phyloP scores from a whole-genome alignment of 805 yeast genomes.

The Lachancea kluyveri region DNA sequence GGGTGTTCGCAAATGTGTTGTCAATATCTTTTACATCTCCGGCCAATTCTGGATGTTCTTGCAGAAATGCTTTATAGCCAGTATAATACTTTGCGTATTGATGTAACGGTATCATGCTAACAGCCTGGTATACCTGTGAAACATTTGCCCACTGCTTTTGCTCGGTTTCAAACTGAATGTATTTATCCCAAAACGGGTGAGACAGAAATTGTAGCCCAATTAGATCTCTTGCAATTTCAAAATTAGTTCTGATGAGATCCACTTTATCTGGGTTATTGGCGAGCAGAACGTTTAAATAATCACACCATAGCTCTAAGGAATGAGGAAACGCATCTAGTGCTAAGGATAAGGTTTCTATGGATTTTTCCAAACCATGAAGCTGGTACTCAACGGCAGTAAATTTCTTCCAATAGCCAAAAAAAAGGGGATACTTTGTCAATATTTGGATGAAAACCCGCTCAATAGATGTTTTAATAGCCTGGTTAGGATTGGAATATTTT shows the following conservation, averaged over 20 bases:
- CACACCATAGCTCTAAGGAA: slow-evolving; percentile 64
- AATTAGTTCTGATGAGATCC: slow-evolving; percentile 35
- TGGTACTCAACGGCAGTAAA: slow-evolving; percentile 51
- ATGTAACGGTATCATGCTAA: slow-evolving; percentile 65
- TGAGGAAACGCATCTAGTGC: slow-evolving; percentile 47
- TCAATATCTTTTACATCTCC: slow-evolving; percentile 40
- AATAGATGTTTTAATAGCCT: slow-evolving; percentile 24
- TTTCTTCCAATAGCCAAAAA: slow-evolving; percentile 59
- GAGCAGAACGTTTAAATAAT: slow-evolving; percentile 49
- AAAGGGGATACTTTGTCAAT: slow-evolving; percentile 50
- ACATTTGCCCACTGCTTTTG: slow-evolving; percentile 34
- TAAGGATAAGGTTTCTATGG: slow-evolving; percentile 38
- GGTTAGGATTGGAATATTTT: slow-evolving; percentile 32
- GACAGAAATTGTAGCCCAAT: slow-evolving; percentile 72
- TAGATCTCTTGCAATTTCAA: slow-evolving; percentile 40
- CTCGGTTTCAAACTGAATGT: slow-evolving; percentile 53
- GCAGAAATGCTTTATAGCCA: slow-evolving; percentile 34
- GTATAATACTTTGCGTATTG: slow-evolving; percentile 77
- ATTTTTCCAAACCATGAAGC: slow-evolving; percentile 46
- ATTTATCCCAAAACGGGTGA: slow-evolving; percentile 79
- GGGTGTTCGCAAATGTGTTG: slow-evolving; percentile 40
- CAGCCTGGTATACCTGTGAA: slow-evolving; percentile 36
- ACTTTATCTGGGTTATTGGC: slow-evolving; percentile 34
- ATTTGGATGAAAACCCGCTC: slow-evolving; percentile 36
- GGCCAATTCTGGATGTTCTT: slow-evolving; percentile 29